Base-by-base conservation (phyloP, 169 alveolate genomes). In the Plasmodium inui region DNA sequence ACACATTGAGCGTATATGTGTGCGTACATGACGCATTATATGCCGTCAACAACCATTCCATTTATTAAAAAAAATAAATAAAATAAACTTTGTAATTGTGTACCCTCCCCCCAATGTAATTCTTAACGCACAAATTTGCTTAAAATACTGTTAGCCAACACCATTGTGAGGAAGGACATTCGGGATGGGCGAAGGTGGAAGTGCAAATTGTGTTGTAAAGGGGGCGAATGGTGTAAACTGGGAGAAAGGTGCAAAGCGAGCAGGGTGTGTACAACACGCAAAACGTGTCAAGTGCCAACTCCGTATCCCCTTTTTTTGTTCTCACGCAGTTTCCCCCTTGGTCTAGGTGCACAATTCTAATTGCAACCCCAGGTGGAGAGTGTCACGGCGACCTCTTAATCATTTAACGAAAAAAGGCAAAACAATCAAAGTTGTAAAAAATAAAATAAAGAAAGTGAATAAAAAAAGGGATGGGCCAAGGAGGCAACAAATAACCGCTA, bases 311-410 rank as follows among this genome's bases (percentile, higher is more conserved):
- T 32, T 74, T 32, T 74, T 74, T 83, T 83, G 46, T 84, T 84
- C 19, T 39, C 79, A 72, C 46, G 78, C 39, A 19, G 6, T 84
- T 53, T 39, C 46, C 26, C 37, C 28, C 28, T 61, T 72, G 28
- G 30, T 39, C 78, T 84, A 73, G 61, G 84, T 84, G 83, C 93
- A 84, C 55, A 84, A 73, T 84, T 37, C 93, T 83, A 83, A 83
- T 70, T 83, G 44, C 76, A 1, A 55, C 44, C 32, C 50, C 30
- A 82, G 55, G 71, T 34, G 83, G 82, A 83, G 92, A 83, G 92
- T 83, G 55, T 83, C 32, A 83, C 74, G 14, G 28, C 70, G 71
- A 83, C 7, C 22, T 83, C 28, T 30, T 53, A 5, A 8, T 5
- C 70, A 67, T 1, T 67, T 67, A 67, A 67, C 37, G 14, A 19